Percentiles rank a stretch among this genome's conserved stretches.
These are phyloP conservation scores for Rhynchospora tenuis DNA, from an alignment of 176 grass and related monocot species.

Conservation along the genomic window DNA sequence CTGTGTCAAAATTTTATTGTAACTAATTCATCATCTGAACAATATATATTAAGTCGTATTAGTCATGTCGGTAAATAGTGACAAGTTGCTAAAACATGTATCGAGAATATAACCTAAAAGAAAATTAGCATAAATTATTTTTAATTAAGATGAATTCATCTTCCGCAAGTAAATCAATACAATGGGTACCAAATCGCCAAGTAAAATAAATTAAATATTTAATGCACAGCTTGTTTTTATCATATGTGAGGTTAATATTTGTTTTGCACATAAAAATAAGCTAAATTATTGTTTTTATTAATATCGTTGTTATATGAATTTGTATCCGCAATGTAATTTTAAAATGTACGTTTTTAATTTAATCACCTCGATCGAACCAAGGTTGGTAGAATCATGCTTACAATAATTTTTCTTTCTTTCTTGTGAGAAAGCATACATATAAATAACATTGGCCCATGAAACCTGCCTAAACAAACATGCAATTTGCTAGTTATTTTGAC, in stretches of 20 bases:
- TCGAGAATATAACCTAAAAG: too few relatives aligned
- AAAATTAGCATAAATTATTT: too few relatives aligned
- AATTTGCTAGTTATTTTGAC: conserved; percentile 11
- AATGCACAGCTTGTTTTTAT: too few relatives aligned
- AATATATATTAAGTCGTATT: not conserved
- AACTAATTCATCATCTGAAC: not conserved
- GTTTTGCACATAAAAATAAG: too few relatives aligned
- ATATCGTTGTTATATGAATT: not conserved
- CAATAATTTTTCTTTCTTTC: not conserved
- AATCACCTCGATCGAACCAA: not conserved
- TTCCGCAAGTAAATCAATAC: too few relatives aligned
- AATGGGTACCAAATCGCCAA: too few relatives aligned
- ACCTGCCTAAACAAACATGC: conserved; percentile 7
- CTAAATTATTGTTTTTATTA: too few relatives aligned
- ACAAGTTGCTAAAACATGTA: too few relatives aligned
- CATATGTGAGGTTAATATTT: too few relatives aligned
- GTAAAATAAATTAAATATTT: too few relatives aligned
- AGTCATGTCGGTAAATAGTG: not conserved
- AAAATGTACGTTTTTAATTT: not conserved
- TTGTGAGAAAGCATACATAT: not conserved
- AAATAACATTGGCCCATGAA: conserved; percentile 20
- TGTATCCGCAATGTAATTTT: not conserved
- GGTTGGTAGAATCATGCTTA: not conserved
- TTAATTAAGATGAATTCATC: too few relatives aligned
- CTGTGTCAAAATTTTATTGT: not conserved